Percentiles rank a stretch among this genome's conserved stretches.
These are phyloP conservation scores for Astraeus odoratus DNA, from an alignment of 768 basidiomycete genomes.

Conservation along the genomic window DNA sequence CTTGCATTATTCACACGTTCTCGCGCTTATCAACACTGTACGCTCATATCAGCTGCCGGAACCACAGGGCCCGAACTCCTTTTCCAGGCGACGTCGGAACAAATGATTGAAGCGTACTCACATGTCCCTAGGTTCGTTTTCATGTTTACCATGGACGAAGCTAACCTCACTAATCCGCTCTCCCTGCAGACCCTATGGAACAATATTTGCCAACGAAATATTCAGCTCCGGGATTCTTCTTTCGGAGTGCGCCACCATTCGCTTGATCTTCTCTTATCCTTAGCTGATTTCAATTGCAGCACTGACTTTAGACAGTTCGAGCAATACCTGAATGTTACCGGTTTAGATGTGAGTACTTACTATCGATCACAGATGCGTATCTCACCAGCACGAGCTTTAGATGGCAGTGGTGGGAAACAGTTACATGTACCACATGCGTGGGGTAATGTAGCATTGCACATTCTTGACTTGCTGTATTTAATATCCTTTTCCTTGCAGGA, in stretches of 20 bases:
- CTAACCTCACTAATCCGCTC: neutral
- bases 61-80: slow-evolving; percentile 81
- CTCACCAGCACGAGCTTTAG: slow-evolving; percentile 31
- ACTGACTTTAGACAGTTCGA: slow-evolving; percentile 97
- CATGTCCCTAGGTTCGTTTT: slow-evolving; percentile 62
- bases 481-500: slow-evolving; percentile 35
- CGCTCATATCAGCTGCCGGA: slow-evolving; percentile 58
- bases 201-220: slow-evolving; percentile 84
- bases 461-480: neutral
- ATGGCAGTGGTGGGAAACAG: slow-evolving; percentile 90
- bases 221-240: slow-evolving; percentile 88
- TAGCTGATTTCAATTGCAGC: slow-evolving; percentile 36
- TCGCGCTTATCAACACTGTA: slow-evolving; percentile 4
- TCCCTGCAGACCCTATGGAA: slow-evolving; percentile 66
- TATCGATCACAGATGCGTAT: neutral
- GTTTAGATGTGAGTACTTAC: slow-evolving; percentile 68
- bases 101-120: slow-evolving; percentile 91
- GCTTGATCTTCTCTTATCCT: no score
- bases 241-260: slow-evolving; percentile 80
- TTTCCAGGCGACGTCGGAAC: slow-evolving; percentile 92
- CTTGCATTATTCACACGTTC: neutral
- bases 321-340: slow-evolving; percentile 82
- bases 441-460: slow-evolving; percentile 36
- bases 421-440: slow-evolving; percentile 91
- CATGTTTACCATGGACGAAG: neutral